Evolutionary conservation across 352 stramenopile genomes (phyloP).

Genomic region (Phytophthora agathidicida): DNA sequence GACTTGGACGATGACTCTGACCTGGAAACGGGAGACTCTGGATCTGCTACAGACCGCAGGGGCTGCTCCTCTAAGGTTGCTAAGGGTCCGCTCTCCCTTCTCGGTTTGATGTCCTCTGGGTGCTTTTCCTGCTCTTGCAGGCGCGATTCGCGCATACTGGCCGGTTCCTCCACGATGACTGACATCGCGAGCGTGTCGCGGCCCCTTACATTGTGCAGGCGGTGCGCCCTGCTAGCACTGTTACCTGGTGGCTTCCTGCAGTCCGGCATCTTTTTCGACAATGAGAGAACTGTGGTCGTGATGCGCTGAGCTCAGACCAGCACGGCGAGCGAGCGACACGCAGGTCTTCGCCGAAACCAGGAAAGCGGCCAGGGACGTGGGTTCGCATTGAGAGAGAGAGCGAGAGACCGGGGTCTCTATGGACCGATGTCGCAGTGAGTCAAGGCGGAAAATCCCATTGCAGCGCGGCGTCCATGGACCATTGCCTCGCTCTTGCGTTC

Average conservation of each 20-base stretch:
- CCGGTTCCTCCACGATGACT: constrained; percentile 36
- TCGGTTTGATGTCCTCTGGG: constrained; percentile 26
- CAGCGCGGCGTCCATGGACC: constrained; percentile 3
- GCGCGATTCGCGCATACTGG: constrained; percentile 28
- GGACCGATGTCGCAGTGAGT: constrained; percentile 13
- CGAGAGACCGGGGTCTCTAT: constrained; percentile 15
- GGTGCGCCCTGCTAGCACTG: constrained; percentile 1
- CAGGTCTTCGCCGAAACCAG: constrained; percentile 28
- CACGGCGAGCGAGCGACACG: constrained; percentile 15
- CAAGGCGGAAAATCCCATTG: constrained; percentile 7
- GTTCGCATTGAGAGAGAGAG: constrained; percentile 23
- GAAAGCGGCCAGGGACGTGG: constrained; percentile 28
- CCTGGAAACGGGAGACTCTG: constrained; percentile 1
- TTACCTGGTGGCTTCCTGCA: constrained; percentile 22
- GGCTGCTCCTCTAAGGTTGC: neutral
- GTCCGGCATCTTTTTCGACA: constrained; percentile 37
- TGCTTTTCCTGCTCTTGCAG: constrained; percentile 25
- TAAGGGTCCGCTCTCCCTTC: constrained; percentile 9
- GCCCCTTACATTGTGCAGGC: constrained; percentile 7
- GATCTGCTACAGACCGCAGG: neutral
- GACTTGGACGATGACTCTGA: neutral
- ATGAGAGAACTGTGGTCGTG: constrained; percentile 3
- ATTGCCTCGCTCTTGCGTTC: constrained; percentile 11
- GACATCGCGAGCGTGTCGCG: constrained; percentile 32
- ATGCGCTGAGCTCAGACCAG: constrained; percentile 9